Evolutionary conservation across 164 flowering plant genomes (phyloP).

Genomic region (Chimonanthus praecox): DNA sequence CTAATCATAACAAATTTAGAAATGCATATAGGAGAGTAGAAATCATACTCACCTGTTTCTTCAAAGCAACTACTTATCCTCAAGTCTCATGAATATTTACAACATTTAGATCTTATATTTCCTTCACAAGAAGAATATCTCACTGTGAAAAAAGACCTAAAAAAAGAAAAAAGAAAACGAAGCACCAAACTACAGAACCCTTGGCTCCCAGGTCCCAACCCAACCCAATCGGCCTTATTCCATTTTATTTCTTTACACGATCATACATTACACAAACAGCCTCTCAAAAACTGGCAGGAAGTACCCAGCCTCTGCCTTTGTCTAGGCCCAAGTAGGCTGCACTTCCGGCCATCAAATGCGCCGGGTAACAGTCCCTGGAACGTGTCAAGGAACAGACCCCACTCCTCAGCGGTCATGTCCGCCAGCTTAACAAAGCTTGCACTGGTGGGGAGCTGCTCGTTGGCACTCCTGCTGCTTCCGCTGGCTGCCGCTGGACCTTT

Average conservation of each 20-base stretch:
- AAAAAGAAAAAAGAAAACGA: neutral
- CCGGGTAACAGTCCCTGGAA: constrained; percentile 43
- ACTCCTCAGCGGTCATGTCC: constrained; percentile 54
- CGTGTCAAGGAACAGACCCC: constrained; percentile 42
- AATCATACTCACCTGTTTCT: constrained; percentile 1
- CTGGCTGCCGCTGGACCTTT: constrained; percentile 8
- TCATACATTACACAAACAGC: neutral
- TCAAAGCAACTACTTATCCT: neutral
- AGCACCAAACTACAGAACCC: neutral
- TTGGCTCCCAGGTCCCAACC: neutral
- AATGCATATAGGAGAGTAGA: too few relatives aligned
- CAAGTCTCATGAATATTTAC: constrained; percentile 10
- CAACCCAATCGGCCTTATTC: neutral
- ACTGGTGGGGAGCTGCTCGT: constrained; percentile 48
- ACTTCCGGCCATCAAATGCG: constrained; percentile 36
- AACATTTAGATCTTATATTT: neutral
- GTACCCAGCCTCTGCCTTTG: constrained; percentile 69
- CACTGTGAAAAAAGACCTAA: too few relatives aligned
- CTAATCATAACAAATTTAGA: too few relatives aligned
- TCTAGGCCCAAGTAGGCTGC: constrained; percentile 23
- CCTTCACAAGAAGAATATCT: neutral
- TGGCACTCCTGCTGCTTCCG: constrained; percentile 30
- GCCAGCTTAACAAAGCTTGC: constrained; percentile 46
- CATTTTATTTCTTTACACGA: neutral
- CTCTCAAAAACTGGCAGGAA: constrained; percentile 62